These are phyloP conservation scores for Penicillium griseofulvum DNA, from an alignment of 2,329 filamentous ascomycete genomes.

Conservation along the genomic window DNA sequence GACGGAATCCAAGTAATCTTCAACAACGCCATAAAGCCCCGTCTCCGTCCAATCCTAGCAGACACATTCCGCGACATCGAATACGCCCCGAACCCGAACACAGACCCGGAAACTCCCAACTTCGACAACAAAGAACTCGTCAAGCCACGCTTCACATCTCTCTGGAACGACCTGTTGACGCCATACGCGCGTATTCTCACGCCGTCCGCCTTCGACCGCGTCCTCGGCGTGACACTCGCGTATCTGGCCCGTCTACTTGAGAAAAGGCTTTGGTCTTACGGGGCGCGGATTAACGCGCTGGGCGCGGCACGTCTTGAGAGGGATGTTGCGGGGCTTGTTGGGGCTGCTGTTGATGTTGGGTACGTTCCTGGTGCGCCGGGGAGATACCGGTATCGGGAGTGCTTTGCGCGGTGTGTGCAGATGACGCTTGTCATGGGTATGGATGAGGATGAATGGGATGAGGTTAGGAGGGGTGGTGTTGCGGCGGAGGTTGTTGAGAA, in stretches of 20 bases:
- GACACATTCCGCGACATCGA: conserved; percentile 92
- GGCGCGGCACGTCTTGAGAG: conserved; percentile 81
- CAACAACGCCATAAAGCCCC: conserved; percentile 79
- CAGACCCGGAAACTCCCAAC: conserved; percentile 34
- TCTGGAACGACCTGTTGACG: conserved; percentile 81
- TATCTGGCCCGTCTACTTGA: conserved; percentile 79
- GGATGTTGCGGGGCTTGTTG: conserved; percentile 74
- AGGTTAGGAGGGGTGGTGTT: conserved; percentile 56
- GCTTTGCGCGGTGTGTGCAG: conserved; percentile 73
- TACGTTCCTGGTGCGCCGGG: conserved; percentile 32
- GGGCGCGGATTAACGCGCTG: conserved; percentile 74
- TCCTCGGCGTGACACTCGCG: conserved; percentile 70
- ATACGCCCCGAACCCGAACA: conserved; percentile 67
- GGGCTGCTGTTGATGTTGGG: conserved; percentile 42
- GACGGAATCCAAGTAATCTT: conserved; percentile 86
- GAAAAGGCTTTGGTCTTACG: conserved; percentile 79
- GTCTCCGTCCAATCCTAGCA: conserved; percentile 76
- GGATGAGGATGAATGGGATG: conserved; percentile 95
- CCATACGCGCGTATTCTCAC: conserved; percentile 85
- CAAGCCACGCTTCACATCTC: conserved; percentile 73
- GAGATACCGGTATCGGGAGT: conserved; percentile 73
- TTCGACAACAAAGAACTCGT: conserved; percentile 62
- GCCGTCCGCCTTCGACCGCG: conserved; percentile 67
- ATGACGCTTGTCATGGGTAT: conserved; percentile 85
- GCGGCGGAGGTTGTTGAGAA: conserved; percentile 57